Evolutionary conservation across 2,329 filamentous ascomycete species (phyloP).

Genomic region (Fusarium sp.): DNA sequence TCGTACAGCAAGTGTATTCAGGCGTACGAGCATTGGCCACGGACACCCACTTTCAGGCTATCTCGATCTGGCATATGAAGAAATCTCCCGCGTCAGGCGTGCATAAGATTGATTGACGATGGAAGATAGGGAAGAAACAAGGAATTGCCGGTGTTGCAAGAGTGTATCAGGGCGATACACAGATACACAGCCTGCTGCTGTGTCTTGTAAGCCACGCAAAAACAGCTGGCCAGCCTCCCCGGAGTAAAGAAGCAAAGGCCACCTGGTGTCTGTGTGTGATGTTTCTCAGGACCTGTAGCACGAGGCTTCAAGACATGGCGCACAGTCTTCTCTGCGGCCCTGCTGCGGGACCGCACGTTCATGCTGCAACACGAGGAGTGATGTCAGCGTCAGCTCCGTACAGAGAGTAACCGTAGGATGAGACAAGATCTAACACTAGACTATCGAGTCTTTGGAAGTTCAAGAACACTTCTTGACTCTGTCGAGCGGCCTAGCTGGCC

Average conservation of each 20-base stretch:
- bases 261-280: constrained; percentile 39
- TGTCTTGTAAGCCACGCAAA: constrained; percentile 41
- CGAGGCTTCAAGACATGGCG: constrained; percentile 36
- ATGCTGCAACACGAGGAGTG: constrained; percentile 28
- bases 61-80: constrained; percentile 28
- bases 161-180: constrained; percentile 34
- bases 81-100: constrained; percentile 29
- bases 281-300: constrained; percentile 30
- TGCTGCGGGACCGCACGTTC: constrained; percentile 23
- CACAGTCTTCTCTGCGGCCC: constrained; percentile 38
- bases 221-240: constrained; percentile 42
- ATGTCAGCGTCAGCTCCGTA: constrained; percentile 43
- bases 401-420: constrained; percentile 26
- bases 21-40: constrained; percentile 26
- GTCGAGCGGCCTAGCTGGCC: neutral
- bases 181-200: constrained; percentile 33
- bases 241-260: constrained; percentile 36
- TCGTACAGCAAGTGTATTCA: constrained; percentile 36
- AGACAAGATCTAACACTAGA: constrained; percentile 37
- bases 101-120: constrained; percentile 8
- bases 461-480: neutral
- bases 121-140: constrained; percentile 18
- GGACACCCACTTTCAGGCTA: constrained; percentile 31
- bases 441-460: constrained; percentile 23
- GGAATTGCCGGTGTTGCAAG: constrained; percentile 37